Conservation (phyloP, 164 flowering plant genomes). For the Annona squamosa region DNA sequence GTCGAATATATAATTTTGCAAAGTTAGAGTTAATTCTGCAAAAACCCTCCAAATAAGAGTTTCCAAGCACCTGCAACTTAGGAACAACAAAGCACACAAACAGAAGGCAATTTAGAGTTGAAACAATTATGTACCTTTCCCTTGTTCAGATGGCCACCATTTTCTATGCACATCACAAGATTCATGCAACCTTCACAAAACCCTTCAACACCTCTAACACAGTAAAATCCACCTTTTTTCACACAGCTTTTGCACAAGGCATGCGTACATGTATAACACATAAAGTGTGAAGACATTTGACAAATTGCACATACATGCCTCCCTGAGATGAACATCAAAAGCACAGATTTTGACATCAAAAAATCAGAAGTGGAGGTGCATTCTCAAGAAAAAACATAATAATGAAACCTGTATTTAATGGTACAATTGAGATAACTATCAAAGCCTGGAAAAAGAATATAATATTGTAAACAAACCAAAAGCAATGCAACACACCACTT, state of each 20-base stretch:
- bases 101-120: not conserved
- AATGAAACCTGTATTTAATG: too few species aligned
- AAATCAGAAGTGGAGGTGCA: not conserved
- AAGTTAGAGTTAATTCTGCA: too few species aligned
- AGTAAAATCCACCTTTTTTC: constrained; percentile 53
- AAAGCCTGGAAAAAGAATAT: not conserved
- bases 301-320: constrained; percentile 92
- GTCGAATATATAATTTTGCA: too few species aligned
- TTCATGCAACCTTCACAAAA: constrained; percentile 75
- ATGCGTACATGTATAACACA: constrained; percentile 86
- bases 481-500: not conserved
- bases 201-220: constrained; percentile 82
- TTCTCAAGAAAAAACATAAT: too few species aligned
- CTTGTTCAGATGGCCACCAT: constrained; percentile 39
- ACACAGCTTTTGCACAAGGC: constrained; percentile 86
- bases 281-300: constrained; percentile 66
- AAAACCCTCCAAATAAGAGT: too few species aligned
- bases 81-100: not conserved
- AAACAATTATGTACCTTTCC: constrained; percentile 32
- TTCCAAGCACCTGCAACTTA: not conserved
- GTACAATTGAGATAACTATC: not conserved
- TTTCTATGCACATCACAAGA: constrained; percentile 63
- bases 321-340: constrained; percentile 35
- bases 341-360: not conserved
- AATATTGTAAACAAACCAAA: not conserved